Evolutionary conservation across 805 yeast species (phyloP).

Genomic region (Metschnikowia borealis): DNA sequence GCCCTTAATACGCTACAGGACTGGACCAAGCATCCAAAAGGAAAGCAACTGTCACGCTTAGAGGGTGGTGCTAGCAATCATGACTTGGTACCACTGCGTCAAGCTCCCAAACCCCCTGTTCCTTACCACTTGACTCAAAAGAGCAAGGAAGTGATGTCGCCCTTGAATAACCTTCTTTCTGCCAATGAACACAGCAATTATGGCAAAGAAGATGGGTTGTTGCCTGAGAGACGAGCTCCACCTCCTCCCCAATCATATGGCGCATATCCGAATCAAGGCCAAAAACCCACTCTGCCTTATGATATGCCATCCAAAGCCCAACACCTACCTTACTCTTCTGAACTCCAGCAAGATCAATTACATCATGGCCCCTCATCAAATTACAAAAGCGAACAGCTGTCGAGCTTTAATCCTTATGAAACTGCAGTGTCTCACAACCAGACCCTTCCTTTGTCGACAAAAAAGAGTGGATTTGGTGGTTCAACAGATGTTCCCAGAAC

Average conservation of each 20-base stretch:
- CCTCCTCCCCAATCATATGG: slow-evolving; percentile 40
- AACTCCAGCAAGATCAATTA: not conserved
- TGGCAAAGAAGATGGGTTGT: slow-evolving; percentile 23
- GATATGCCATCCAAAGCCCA: slow-evolving; percentile 4
- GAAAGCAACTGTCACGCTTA: slow-evolving; percentile 7
- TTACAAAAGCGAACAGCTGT: not conserved
- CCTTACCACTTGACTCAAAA: slow-evolving; percentile 35
- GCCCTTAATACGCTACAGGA: slow-evolving; percentile 35
- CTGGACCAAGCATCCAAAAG: slow-evolving; percentile 36
- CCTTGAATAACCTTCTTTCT: slow-evolving; percentile 29
- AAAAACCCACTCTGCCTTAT: not conserved
- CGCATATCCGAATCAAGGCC: not conserved
- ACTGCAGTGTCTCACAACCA: slow-evolving; percentile 13
- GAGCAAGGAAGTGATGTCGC: slow-evolving; percentile 21
- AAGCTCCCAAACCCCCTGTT: slow-evolving; percentile 43
- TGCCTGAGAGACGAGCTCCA: slow-evolving; percentile 55
- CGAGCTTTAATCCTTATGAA: slow-evolving; percentile 1
- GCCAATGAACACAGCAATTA: slow-evolving; percentile 18
- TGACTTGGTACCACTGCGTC: slow-evolving; percentile 34
- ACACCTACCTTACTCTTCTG: not conserved
- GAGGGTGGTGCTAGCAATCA: not conserved
- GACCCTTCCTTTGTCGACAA: slow-evolving; percentile 13
- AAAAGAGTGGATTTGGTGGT: slow-evolving; percentile 24
- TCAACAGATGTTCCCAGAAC: slow-evolving; percentile 17
- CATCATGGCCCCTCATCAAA: not conserved